Evolutionary conservation across 139 green algal genomes (phyloP), one percentile per base, ranked within the genome.

Genomic region (Microglena sp.): DNA sequence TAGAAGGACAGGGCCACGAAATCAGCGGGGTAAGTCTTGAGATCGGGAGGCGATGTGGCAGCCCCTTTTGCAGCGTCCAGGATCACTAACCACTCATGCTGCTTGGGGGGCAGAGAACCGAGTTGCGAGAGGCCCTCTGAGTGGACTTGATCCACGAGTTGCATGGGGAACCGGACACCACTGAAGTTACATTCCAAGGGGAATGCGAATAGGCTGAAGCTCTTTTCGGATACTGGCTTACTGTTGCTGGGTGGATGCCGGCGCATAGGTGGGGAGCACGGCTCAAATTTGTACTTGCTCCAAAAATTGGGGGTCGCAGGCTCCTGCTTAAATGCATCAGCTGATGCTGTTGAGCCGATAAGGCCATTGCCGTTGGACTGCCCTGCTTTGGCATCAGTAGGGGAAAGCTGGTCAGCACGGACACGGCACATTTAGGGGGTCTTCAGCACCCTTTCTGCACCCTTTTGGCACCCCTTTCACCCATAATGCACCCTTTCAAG

Each of bases 1-100:
- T 97, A 97, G 71, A 88, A 96, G 1, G 89, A 96, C 31, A 97
- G 68, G 1, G 71, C 88, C 36, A 95, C 80, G 77, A 96, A 91
- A 64, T 97, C 86, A 5, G 82, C 78, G 4, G 72, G 69, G 27
- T 63, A 26, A 28, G 24, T 4, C 1, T 77, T 69, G 2, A 95
- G 82, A 76, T 97, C 83, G 21, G 90, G 91, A 2, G 90, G 90
- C 0, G 27, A 5, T 24, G 78, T 90, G 40, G 46, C 61, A 64
- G 78, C 90, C 15, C 74, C 87, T 75, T 97, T 97, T 59, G 91
- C 90, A 0, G 89, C 87, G 73, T 97, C 91, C 31, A 97, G 65
- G 31, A 96, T 71, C 53, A 94, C 79, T 27, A 82, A 57, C 82
- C 86, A 94, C 8, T 67, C 64, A 0, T 45, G 68, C 0, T n/a